Evolutionary conservation across 2,329 filamentous ascomycete genomes (phyloP).

Genomic region (Ceratocystis ficicola): DNA sequence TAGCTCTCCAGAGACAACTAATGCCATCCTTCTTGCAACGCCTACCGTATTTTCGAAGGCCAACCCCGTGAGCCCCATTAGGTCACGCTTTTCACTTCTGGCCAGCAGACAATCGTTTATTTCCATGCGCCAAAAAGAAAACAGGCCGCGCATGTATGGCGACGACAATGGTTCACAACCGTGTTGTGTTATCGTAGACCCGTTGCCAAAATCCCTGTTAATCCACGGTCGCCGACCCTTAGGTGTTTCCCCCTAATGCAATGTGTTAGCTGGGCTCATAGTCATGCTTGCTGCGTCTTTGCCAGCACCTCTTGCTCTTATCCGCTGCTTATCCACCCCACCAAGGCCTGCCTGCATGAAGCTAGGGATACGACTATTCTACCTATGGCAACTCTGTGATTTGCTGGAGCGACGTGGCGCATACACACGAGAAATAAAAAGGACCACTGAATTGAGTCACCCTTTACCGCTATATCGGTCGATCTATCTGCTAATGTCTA

Average conservation of each 20-base stretch:
- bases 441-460: background rate
- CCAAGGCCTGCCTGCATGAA: background rate
- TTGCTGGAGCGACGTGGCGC: background rate
- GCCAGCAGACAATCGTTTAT: background rate
- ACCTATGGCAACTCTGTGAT: background rate
- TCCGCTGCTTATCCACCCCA: background rate
- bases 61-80: background rate
- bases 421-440: background rate
- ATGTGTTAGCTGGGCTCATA: background rate
- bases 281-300: background rate
- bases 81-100: background rate
- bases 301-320: background rate
- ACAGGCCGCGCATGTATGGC: background rate
- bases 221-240: no score
- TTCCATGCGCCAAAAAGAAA: constrained; percentile 2
- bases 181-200: background rate
- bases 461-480: background rate
- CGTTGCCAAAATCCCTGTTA: no score
- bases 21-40: background rate
- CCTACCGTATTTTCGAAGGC: background rate
- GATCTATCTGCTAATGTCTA: background rate
- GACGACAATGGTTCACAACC: background rate
- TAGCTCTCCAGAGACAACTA: background rate
- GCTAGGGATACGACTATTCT: background rate
- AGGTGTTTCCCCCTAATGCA: background rate